A percentile compares a stretch with the other conserved stretches of the same genome.
Conservation (phyloP, 345 rosid species). For the Arabidopsis suecica region DNA sequence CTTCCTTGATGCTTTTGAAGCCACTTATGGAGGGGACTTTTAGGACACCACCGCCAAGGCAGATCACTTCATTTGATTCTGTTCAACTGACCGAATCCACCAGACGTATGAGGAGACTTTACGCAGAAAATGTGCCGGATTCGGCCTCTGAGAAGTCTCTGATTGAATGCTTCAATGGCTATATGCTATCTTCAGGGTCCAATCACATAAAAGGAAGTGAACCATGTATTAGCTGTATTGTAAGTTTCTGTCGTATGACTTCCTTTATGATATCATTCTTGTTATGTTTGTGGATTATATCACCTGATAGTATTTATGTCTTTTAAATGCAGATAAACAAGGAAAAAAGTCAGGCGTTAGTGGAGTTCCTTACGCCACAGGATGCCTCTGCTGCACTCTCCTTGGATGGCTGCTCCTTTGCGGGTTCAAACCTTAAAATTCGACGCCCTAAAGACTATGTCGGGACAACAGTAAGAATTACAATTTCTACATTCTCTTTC, state of each 20-base stretch:
- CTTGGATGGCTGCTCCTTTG: constrained; percentile 70
- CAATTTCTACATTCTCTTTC: constrained; percentile 34
- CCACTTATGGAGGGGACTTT: constrained; percentile 50
- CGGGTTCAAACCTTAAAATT: constrained; percentile 69
- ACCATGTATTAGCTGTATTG: constrained; percentile 94
- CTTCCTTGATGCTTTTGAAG: constrained; percentile 51
- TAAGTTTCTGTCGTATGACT: constrained; percentile 53
- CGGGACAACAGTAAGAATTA: constrained; percentile 77
- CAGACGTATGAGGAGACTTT: constrained; percentile 87
- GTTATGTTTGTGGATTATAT: constrained; percentile 30
- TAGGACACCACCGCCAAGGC: constrained; percentile 46
- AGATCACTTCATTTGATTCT: constrained; percentile 58
- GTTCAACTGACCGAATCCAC: constrained; percentile 90
- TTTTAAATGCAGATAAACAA: constrained; percentile 68
- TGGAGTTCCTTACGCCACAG: constrained; percentile 94
- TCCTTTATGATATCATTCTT: constrained; percentile 32
- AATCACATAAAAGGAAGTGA: constrained; percentile 67
- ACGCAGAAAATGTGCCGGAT: constrained; percentile 78
- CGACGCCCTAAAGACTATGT: constrained; percentile 88
- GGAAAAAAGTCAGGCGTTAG: constrained; percentile 83
- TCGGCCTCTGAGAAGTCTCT: constrained; percentile 82
- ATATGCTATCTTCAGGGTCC: constrained; percentile 70
- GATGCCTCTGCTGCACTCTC: constrained; percentile 95
- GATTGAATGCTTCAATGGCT: constrained; percentile 65
- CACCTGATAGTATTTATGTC: constrained; percentile 23